Evolutionary conservation across 306 rosid genomes (phyloP).

Genomic region (Ziziphus jujuba): DNA sequence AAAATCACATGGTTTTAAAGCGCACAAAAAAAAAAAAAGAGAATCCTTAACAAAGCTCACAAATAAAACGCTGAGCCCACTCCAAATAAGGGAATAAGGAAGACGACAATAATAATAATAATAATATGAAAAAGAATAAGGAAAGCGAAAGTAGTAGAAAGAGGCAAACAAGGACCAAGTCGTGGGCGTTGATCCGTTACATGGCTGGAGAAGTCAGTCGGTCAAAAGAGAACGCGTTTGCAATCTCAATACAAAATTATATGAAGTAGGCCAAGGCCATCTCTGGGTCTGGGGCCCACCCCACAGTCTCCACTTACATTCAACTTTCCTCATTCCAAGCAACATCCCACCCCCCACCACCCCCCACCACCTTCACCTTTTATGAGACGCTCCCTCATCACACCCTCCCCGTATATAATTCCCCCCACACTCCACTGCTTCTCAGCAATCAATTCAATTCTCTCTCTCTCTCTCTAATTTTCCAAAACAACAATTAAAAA

Average conservation of each 20-base stretch:
- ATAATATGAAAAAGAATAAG: not conserved
- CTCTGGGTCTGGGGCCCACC: no score
- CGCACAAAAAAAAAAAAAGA: no score
- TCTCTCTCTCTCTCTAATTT: not conserved
- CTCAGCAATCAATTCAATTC: not conserved
- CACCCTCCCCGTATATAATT: not conserved
- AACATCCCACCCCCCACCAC: conserved; percentile 7
- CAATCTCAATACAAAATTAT: no score
- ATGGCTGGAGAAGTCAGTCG: not conserved
- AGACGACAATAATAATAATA: not conserved
- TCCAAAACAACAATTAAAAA: no score
- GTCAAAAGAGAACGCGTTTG: not conserved
- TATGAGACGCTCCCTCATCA: no score
- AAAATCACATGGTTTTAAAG: no score
- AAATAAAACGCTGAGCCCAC: no score
- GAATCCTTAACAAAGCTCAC: no score
- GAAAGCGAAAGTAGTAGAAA: no score
- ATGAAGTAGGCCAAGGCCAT: no score
- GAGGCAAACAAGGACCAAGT: not conserved
- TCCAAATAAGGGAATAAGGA: no score
- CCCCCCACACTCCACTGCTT: not conserved
- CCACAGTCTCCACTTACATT: not conserved
- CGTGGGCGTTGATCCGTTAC: not conserved
- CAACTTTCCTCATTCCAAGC: conserved; percentile 3
- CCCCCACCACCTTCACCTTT: no score